Evolutionary conservation across 495 filamentous ascomycete genomes (phyloP).

Genomic region (Immersiella caudata): DNA sequence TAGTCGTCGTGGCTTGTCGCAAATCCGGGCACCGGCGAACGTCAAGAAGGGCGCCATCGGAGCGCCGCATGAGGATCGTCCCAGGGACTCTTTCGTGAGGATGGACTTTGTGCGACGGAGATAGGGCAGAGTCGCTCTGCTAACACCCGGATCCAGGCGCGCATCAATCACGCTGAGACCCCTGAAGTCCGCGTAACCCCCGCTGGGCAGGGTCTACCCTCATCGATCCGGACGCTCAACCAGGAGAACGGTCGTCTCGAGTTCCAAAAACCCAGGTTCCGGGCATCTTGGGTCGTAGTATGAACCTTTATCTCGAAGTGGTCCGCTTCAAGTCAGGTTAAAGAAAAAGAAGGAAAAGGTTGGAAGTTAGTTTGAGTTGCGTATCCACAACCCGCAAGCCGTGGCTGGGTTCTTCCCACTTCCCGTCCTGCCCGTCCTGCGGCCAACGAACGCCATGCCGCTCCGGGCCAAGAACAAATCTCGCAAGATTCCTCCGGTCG

Average conservation of each 20-base stretch:
- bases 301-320: slow-evolving; percentile 2
- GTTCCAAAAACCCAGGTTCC: slow-evolving; percentile 3
- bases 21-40: slow-evolving; percentile 9
- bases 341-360: neutral
- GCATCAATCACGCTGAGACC: slow-evolving; percentile 18
- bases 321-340: slow-evolving; percentile 1
- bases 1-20: slow-evolving; percentile 19
- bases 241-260: slow-evolving; percentile 10
- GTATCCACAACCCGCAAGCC: neutral
- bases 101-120: slow-evolving; percentile 12
- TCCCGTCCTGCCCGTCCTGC: neutral
- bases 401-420: neutral
- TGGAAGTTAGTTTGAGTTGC: neutral
- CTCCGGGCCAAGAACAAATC: neutral
- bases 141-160: slow-evolving; percentile 16
- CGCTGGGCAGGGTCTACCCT: slow-evolving; percentile 2
- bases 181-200: neutral
- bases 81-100: slow-evolving; percentile 8
- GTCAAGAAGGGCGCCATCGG: slow-evolving; percentile 20
- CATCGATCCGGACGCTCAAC: neutral
- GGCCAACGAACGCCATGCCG: neutral
- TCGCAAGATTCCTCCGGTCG: slow-evolving; percentile 2
- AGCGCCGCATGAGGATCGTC: slow-evolving; percentile 25
- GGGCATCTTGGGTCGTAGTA: neutral
- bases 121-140: slow-evolving; percentile 11